Evolutionary conservation across 345 rosid species (phyloP).

Genomic region (Gossypioides kirkii): DNA sequence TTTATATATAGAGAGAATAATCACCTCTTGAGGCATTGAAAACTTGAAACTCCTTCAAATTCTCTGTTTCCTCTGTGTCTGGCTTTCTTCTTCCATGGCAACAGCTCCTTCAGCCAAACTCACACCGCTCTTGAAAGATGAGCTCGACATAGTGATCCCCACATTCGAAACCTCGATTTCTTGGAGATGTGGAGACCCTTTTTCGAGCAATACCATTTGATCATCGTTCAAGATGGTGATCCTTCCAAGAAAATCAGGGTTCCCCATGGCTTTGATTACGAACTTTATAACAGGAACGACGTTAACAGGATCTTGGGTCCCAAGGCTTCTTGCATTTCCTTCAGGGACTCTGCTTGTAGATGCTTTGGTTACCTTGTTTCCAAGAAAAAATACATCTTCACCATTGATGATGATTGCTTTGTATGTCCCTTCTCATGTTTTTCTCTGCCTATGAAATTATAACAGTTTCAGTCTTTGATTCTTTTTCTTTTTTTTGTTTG

Average conservation of each 20-base stretch:
- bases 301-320: constrained; percentile 28
- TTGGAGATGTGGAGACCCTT: constrained; percentile 39
- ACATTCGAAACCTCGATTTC: constrained; percentile 29
- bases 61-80: not conserved
- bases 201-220: constrained; percentile 34
- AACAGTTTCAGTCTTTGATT: not conserved
- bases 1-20: not conserved
- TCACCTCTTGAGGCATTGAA: not conserved
- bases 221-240: constrained; percentile 37
- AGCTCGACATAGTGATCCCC: constrained; percentile 32
- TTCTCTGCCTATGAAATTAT: not conserved
- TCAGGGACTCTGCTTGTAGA: constrained; percentile 44
- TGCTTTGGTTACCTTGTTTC: constrained; percentile 63
- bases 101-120: not conserved
- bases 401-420: constrained; percentile 65
- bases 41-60: not conserved
- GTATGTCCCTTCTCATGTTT: constrained; percentile 23
- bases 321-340: constrained; percentile 33
- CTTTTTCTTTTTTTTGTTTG: not conserved
- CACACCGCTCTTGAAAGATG: constrained; percentile 21
- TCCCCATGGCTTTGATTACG: constrained; percentile 33
- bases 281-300: constrained; percentile 31
- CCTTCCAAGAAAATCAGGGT: constrained; percentile 27
- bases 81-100: constrained; percentile 4
- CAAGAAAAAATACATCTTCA: constrained; percentile 55